These are phyloP conservation scores for Claviceps africana DNA, from an alignment of 2,329 filamentous ascomycete species.

Conservation along the genomic window DNA sequence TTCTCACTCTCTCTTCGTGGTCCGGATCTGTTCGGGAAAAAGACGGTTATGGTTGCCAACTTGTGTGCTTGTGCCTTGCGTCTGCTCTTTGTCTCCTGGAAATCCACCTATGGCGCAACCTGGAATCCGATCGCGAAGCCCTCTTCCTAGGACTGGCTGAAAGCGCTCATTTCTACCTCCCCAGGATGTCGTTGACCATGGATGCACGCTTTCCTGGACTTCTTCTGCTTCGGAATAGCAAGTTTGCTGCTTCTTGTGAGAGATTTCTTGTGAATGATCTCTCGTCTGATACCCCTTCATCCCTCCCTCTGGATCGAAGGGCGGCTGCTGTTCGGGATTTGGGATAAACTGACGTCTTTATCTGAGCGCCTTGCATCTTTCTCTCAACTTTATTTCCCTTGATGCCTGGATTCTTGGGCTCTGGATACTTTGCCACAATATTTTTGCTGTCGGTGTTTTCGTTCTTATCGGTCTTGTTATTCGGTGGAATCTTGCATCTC, in stretches of 20 bases:
- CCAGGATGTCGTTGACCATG: constrained; percentile 11
- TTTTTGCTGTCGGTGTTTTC: constrained; percentile 9
- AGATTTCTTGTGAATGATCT: constrained; percentile 14
- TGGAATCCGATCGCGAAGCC: constrained; percentile 12
- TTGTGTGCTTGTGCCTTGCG: constrained; percentile 17
- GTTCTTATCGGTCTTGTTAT: not conserved
- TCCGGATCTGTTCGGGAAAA: not conserved
- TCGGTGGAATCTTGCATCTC: constrained; percentile 7
- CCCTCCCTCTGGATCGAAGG: constrained; percentile 7
- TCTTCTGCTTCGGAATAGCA: constrained; percentile 14
- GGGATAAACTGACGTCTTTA: constrained; percentile 3
- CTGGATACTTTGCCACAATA: constrained; percentile 6
- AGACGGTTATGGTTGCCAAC: not conserved
- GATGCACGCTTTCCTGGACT: constrained; percentile 13
- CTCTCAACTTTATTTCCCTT: not conserved
- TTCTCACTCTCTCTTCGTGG: not conserved
- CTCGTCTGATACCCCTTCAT: constrained; percentile 11
- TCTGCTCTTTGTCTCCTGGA: constrained; percentile 13
- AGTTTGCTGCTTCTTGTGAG: constrained; percentile 16
- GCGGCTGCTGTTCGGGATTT: not conserved
- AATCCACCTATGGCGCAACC: constrained; percentile 10
- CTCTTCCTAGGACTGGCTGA: constrained; percentile 13
- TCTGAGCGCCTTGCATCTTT: constrained; percentile 3
- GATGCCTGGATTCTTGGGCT: not conserved
- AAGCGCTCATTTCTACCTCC: constrained; percentile 10